Base-by-base conservation (phyloP, 2,329 filamentous ascomycete species). In the Mariannaea sp. region DNA sequence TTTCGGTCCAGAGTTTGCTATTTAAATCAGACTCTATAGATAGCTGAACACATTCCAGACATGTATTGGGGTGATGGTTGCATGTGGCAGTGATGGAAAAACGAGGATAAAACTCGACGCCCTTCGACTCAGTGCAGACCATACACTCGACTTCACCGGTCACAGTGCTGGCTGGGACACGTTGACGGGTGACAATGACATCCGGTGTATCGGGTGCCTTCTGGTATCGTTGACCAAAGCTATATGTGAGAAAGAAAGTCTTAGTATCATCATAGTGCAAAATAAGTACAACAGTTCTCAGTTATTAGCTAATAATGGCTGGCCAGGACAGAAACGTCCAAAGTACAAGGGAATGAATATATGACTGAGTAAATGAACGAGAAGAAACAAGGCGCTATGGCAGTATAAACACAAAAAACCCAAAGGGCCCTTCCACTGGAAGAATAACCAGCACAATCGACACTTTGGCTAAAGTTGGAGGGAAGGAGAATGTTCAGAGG, bases 1-100 rank as follows among this genome's bases (percentile, higher is more conserved):
- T 74, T 8, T 77, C 71, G 27, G 76, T 73, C 74, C 76, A 78
- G 2, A 70, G 51, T 17, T 68, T 71, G 55, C 41, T 66, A 24
- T 61, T 61, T 12, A 76, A 41, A 40, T 73, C 71, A 2, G 67
- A 65, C 19, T 60, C 60, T 30, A 76, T 73, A 2, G 69, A 73
- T 6, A 61, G 57, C 7, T 67, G 62, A 3, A 76, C 22, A 32
- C 74, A 76, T 13, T 66, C 65, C 8, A 70, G 59, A 27, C 74
- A 76, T 10, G 70, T 65, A 1, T 29, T 56, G 2, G 72, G 70
- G 1, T 65, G 14, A 43, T 76, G 73, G 2, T 40, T 59, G 56
- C 73, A 76, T 13, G 60, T 52, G 12, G 64, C 55, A 1, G 73
- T 73, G 17, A 73, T 53, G 13, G 69, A 62, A 7, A 66, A 64